Percentiles rank a stretch among this genome's conserved stretches.
These are phyloP conservation scores for Trametes cinnabarina DNA, from an alignment of 768 basidiomycete genomes.

Conservation along the genomic window DNA sequence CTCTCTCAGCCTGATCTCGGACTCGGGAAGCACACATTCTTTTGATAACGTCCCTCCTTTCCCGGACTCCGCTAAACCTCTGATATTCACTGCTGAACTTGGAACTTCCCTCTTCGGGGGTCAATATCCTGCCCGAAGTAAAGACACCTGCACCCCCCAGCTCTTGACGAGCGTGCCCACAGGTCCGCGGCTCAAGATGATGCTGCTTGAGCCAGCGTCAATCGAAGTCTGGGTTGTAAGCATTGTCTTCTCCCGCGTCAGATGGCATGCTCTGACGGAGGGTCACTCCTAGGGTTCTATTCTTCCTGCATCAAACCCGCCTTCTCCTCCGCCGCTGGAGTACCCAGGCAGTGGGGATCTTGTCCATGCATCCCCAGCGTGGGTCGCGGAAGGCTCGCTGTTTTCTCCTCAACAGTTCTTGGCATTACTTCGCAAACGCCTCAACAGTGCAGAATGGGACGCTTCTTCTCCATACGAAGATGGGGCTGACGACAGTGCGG, in stretches of 20 bases:
- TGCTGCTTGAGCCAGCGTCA: slow-evolving; percentile 36
- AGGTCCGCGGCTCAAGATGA: slow-evolving; percentile 34
- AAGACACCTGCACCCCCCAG: too few species aligned
- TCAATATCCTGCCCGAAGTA: too few species aligned
- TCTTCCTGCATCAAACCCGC: slow-evolving; percentile 12
- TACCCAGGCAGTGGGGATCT: background rate
- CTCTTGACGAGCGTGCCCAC: slow-evolving; percentile 33
- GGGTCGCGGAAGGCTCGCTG: slow-evolving; percentile 5
- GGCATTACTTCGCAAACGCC: background rate
- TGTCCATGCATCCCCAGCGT: background rate
- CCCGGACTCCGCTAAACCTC: slow-evolving; percentile 27
- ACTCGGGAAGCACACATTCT: slow-evolving; percentile 20
- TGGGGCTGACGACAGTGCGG: background rate
- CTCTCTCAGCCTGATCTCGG: slow-evolving; percentile 19
- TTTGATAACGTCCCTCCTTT: slow-evolving; percentile 33
- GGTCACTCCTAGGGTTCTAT: slow-evolving; percentile 24
- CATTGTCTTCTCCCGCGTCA: slow-evolving; percentile 16
- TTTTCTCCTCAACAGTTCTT: slow-evolving; percentile 1
- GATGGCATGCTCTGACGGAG: slow-evolving; percentile 9
- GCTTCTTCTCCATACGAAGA: background rate
- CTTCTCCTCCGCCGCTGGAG: background rate
- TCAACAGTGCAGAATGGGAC: background rate
- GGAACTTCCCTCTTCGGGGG: background rate
- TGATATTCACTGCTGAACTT: slow-evolving; percentile 25
- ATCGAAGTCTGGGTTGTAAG: slow-evolving; percentile 36